Evolutionary conservation across 352 stramenopile species (phyloP).

Genomic region (Thraustochytrium striatum): DNA sequence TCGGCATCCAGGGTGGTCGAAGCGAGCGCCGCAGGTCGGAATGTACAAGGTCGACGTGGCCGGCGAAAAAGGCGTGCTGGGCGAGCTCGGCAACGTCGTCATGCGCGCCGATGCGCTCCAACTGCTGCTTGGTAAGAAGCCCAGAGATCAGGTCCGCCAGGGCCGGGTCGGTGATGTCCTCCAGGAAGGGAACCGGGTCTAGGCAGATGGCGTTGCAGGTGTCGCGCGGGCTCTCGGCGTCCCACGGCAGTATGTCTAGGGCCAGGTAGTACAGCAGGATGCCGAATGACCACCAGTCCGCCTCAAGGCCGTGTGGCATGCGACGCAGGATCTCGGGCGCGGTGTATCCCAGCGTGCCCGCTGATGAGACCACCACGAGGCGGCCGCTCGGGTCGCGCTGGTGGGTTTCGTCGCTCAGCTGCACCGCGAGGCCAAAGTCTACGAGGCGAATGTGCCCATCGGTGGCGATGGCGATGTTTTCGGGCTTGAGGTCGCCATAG

Average conservation of each 20-base stretch:
- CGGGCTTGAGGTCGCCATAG: background rate
- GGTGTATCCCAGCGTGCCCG: background rate
- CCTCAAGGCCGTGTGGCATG: background rate
- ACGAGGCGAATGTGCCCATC: background rate
- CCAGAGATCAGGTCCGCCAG: too few relatives aligned
- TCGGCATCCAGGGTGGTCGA: too few relatives aligned
- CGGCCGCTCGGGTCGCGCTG: background rate
- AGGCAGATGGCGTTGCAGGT: too few relatives aligned
- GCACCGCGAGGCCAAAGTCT: background rate
- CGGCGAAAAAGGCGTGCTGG: too few relatives aligned
- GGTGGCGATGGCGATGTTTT: background rate
- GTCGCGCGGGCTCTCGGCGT: too few relatives aligned
- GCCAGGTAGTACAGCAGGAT: background rate
- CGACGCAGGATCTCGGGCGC: background rate
- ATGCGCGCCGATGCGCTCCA: too few relatives aligned
- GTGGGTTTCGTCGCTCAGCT: background rate
- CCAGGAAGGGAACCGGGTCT: too few relatives aligned
- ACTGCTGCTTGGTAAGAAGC: too few relatives aligned
- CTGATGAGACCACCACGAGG: background rate
- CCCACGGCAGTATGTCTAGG: background rate
- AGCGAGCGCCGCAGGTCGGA: too few relatives aligned
- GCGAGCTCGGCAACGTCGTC: too few relatives aligned
- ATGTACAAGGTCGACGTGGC: too few relatives aligned
- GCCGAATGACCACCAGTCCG: slow-evolving; percentile 7
- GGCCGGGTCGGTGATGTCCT: too few relatives aligned